Percentiles rank a stretch among this genome's conserved stretches.
These are phyloP conservation scores for Trichophyton rubrum DNA, from an alignment of 2,329 filamentous ascomycete genomes.

Conservation along the genomic window DNA sequence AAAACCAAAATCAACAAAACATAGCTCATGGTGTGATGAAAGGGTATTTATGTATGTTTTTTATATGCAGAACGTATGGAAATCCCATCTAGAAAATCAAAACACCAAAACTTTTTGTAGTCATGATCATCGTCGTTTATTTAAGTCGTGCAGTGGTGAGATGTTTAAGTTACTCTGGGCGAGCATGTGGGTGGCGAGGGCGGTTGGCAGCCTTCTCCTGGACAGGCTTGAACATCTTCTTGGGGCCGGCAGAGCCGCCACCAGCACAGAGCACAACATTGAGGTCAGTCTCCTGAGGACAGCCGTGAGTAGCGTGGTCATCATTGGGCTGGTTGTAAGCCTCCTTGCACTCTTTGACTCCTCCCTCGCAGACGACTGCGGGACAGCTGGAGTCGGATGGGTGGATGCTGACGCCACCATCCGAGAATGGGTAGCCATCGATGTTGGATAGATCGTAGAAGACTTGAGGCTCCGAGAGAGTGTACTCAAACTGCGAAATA, in stretches of 20 bases:
- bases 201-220: background rate
- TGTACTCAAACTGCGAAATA: slow-evolving; percentile 35
- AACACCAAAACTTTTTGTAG: background rate
- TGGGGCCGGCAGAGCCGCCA: slow-evolving; percentile 5
- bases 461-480: slow-evolving; percentile 21
- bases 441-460: slow-evolving; percentile 33
- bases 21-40: background rate
- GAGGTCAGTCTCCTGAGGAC: slow-evolving; percentile 25
- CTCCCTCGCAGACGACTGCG: slow-evolving; percentile 24
- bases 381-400: slow-evolving; percentile 22
- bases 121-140: background rate
- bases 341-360: slow-evolving; percentile 24
- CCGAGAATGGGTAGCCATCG: slow-evolving; percentile 24
- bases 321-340: slow-evolving; percentile 31
- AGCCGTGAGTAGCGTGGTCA: slow-evolving; percentile 32
- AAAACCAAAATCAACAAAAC: background rate
- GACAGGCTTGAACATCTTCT: slow-evolving; percentile 7
- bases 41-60: background rate
- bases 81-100: background rate
- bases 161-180: background rate
- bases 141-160: background rate
- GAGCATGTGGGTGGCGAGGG: slow-evolving; percentile 11
- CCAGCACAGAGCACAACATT: slow-evolving; percentile 22
- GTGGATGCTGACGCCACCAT: slow-evolving; percentile 26
- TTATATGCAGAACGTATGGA: background rate